phyloP scores from a whole-genome alignment of 75 land plant genomes.

The Selaginella tamariscina region DNA sequence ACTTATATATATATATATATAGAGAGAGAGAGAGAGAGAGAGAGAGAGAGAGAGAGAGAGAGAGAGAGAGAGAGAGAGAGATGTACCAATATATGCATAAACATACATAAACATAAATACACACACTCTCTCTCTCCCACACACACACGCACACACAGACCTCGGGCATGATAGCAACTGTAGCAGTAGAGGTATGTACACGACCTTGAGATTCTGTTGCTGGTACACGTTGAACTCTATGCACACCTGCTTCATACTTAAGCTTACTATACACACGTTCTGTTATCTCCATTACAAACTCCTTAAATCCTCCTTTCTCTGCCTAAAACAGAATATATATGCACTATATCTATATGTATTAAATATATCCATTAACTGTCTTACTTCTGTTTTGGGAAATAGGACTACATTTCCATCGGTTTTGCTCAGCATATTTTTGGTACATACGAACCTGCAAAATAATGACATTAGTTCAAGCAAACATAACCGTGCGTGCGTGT shows the following conservation, averaged over 20 bases:
- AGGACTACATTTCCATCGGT: constrained; percentile 54
- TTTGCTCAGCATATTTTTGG: constrained; percentile 74
- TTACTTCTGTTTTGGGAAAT: constrained; percentile 77
- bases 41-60: too few relatives aligned
- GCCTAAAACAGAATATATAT: too few relatives aligned
- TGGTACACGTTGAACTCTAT: constrained; percentile 97
- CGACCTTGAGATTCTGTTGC: constrained; percentile 96
- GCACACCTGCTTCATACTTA: constrained; percentile 96
- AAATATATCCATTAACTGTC: too few relatives aligned
- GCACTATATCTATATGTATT: too few relatives aligned
- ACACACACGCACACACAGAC: too few relatives aligned
- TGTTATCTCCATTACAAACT: constrained; percentile 85
- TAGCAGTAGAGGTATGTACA: constrained; percentile 97
- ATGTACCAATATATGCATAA: too few relatives aligned
- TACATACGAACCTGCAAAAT: constrained; percentile 73
- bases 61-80: too few relatives aligned
- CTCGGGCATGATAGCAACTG: constrained; percentile 99
- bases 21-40: too few relatives aligned
- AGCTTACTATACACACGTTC: constrained; percentile 89
- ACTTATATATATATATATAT: too few relatives aligned
- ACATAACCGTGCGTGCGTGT: too few relatives aligned
- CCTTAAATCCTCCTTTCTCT: constrained; percentile 92
- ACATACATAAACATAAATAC: background rate
- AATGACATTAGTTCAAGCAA: constrained; percentile 6
- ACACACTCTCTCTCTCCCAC: too few relatives aligned